Evolutionary conservation across 768 basidiomycete genomes (phyloP).

Genomic region (Russula ochroleuca): DNA sequence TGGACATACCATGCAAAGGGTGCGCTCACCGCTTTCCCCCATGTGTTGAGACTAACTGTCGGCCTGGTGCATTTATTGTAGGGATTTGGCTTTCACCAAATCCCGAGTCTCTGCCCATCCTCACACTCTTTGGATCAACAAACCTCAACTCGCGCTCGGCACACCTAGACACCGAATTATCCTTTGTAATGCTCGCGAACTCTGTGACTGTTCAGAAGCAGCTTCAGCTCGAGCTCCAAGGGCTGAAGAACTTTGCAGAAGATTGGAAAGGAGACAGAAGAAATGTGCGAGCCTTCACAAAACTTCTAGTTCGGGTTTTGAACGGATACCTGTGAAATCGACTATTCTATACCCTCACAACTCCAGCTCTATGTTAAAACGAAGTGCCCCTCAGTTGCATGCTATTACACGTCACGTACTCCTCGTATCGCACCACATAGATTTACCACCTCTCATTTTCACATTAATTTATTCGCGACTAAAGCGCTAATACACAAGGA

Average conservation of each 20-base stretch:
- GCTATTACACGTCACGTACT: constrained; percentile 1
- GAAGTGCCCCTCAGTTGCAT: background rate
- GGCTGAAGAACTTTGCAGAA: constrained; percentile 45
- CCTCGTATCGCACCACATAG: background rate
- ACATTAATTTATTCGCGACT: background rate
- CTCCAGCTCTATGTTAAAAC: background rate
- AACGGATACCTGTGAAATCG: constrained; percentile 59
- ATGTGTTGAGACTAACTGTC: background rate
- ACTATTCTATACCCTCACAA: background rate
- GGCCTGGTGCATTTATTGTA: constrained; percentile 33
- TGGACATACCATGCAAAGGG: constrained; percentile 99
- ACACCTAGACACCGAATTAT: constrained; percentile 87
- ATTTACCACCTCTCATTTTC: background rate
- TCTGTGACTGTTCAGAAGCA: constrained; percentile 45
- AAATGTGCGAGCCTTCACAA: constrained; percentile 59
- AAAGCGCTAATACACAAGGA: background rate
- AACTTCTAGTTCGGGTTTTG: constrained; percentile 56
- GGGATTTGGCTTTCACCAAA: constrained; percentile 81
- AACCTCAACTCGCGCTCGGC: constrained; percentile 91
- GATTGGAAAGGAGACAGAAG: constrained; percentile 60
- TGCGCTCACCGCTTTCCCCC: constrained; percentile 33
- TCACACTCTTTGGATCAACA: constrained; percentile 91
- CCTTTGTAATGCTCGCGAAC: constrained; percentile 75
- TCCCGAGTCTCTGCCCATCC: constrained; percentile 46
- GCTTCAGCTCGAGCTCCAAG: constrained; percentile 51